phyloP scores from a whole-genome alignment of 345 rosid species.

The Sisymbrium altissimum region DNA sequence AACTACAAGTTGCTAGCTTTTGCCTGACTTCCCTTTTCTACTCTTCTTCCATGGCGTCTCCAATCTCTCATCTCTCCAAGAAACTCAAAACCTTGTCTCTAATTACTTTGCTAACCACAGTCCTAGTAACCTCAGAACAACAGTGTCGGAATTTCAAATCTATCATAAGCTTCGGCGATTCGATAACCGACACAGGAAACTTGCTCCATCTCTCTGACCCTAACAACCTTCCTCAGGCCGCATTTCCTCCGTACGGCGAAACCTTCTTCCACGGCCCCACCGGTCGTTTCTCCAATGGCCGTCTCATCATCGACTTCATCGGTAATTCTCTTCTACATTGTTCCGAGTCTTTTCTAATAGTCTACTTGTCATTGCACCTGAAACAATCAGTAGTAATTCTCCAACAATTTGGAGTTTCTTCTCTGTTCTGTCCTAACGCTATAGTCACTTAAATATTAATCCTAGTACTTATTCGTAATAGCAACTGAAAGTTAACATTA shows the following conservation, averaged over 20 bases:
- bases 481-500: background rate
- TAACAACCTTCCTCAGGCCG: conserved; percentile 19
- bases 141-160: conserved; percentile 24
- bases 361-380: background rate
- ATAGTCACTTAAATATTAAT: background rate
- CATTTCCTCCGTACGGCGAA: conserved; percentile 44
- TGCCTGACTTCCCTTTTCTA: background rate
- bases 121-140: background rate
- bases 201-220: conserved; percentile 8
- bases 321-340: conserved; percentile 21
- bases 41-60: conserved; percentile 17
- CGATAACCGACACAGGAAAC: conserved; percentile 57
- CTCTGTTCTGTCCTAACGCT: background rate
- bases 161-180: conserved; percentile 59
- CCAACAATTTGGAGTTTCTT: background rate
- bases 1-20: background rate
- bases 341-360: background rate
- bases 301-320: conserved; percentile 52
- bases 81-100: conserved; percentile 7
- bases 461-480: background rate
- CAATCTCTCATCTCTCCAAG: background rate
- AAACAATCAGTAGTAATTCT: background rate
- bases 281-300: conserved; percentile 51
- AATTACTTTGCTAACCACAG: background rate
- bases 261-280: conserved; percentile 47